These are phyloP conservation scores for Hypoxylon lienhwacheense DNA, from an alignment of 495 filamentous ascomycete species.

Conservation along the genomic window DNA sequence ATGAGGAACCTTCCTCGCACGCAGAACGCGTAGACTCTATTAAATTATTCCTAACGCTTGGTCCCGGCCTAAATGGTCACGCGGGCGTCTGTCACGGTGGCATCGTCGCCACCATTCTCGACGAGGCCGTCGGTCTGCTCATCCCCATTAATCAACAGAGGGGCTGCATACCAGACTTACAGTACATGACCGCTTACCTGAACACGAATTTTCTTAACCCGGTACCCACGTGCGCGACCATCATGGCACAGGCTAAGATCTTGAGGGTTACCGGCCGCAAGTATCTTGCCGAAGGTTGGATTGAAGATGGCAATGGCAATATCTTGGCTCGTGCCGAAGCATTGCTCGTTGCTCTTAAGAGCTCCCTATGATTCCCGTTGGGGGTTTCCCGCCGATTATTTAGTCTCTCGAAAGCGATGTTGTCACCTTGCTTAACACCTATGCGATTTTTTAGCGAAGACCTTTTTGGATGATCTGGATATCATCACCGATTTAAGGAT, in stretches of 20 bases:
- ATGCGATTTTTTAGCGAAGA: too few species aligned
- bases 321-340: constrained; percentile 51
- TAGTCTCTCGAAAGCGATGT: too few species aligned
- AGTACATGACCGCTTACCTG: constrained; percentile 58
- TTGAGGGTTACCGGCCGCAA: constrained; percentile 51
- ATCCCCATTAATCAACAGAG: constrained; percentile 49
- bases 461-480: too few species aligned
- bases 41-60: constrained; percentile 53
- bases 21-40: constrained; percentile 46
- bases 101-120: constrained; percentile 59
- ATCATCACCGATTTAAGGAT: too few species aligned
- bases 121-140: constrained; percentile 57
- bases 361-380: constrained; percentile 16
- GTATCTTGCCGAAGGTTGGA: constrained; percentile 46
- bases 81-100: constrained; percentile 63
- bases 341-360: constrained; percentile 47
- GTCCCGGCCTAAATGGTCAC: constrained; percentile 60
- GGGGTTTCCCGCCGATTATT: too few species aligned
- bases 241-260: constrained; percentile 53
- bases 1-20: constrained; percentile 37
- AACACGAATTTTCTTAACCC: constrained; percentile 60
- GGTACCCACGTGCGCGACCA: constrained; percentile 54
- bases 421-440: too few species aligned
- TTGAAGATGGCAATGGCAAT: constrained; percentile 45
- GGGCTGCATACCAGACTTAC: constrained; percentile 23